Conservation (phyloP, 352 stramenopile genomes). For the Phytophthora fragariaefolia region DNA sequence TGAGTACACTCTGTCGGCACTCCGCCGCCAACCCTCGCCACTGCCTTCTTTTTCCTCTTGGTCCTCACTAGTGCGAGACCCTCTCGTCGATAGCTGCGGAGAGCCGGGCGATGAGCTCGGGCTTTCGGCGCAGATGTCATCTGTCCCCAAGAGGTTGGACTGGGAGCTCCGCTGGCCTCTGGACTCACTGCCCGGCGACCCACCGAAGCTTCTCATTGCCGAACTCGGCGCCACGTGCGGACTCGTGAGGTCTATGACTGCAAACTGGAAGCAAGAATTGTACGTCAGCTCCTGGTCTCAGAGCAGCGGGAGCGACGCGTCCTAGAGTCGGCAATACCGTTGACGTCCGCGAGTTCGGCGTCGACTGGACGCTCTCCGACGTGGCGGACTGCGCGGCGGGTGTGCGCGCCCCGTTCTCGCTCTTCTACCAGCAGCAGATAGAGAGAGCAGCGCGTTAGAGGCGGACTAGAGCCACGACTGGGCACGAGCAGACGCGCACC, state of each 20-base stretch:
- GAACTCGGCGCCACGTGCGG: constrained; percentile 18
- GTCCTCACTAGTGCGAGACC: constrained; percentile 16
- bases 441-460: constrained; percentile 1
- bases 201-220: constrained; percentile 10
- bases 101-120: constrained; percentile 43
- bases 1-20: constrained; percentile 12
- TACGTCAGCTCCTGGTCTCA: constrained; percentile 11
- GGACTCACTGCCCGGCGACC: constrained; percentile 9
- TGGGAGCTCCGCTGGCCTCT: constrained; percentile 11
- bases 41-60: constrained; percentile 36
- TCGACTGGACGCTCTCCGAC: constrained; percentile 9
- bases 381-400: constrained; percentile 7
- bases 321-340: constrained; percentile 9
- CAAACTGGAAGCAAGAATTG: constrained; percentile 19
- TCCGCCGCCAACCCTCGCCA: constrained; percentile 15
- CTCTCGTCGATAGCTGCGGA: constrained; percentile 9
- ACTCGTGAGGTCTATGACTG: constrained; percentile 73
- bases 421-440: constrained; percentile 11
- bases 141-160: constrained; percentile 15
- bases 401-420: constrained; percentile 1
- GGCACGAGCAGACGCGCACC: constrained; percentile 19
- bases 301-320: not conserved
- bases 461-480: not conserved
- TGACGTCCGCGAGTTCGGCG: constrained; percentile 25
- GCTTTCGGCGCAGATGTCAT: constrained; percentile 69